Evolutionary conservation across 2,329 filamentous ascomycete genomes (phyloP).

Genomic region (Xylariaceae sp.): DNA sequence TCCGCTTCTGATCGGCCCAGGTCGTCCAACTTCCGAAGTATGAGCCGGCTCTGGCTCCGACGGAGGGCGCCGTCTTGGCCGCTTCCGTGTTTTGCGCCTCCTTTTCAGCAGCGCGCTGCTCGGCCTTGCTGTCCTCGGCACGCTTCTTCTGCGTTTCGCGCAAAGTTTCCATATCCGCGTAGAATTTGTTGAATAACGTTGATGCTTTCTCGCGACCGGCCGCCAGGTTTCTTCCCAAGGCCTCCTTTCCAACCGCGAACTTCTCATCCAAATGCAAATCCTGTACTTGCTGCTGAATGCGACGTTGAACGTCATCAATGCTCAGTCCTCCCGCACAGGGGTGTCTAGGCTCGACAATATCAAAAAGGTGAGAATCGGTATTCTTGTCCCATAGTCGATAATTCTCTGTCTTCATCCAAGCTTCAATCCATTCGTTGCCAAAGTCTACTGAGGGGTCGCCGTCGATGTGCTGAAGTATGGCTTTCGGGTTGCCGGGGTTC

Average conservation of each 20-base stretch:
- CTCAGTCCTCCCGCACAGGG: conserved; percentile 88
- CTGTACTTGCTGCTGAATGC: conserved; percentile 85
- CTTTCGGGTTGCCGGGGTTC: conserved; percentile 52
- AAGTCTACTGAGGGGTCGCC: conserved; percentile 85
- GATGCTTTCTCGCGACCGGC: conserved; percentile 85
- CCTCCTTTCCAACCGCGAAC: conserved; percentile 76
- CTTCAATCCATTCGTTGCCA: conserved; percentile 75
- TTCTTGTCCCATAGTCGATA: conserved; percentile 80
- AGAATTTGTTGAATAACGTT: conserved; percentile 79
- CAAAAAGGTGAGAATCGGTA: conserved; percentile 84
- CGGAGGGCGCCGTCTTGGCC: conserved; percentile 42
- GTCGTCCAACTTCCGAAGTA: conserved; percentile 65
- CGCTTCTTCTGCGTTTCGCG: conserved; percentile 66
- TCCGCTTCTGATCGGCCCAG: conserved; percentile 72
- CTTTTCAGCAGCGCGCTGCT: conserved; percentile 24
- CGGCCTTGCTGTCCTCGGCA: conserved; percentile 48
- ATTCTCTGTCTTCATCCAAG: conserved; percentile 84
- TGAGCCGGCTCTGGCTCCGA: conserved; percentile 53
- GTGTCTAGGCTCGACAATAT: conserved; percentile 87
- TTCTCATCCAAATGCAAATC: conserved; percentile 91
- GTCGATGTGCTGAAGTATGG: conserved; percentile 61
- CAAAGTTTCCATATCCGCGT: conserved; percentile 81
- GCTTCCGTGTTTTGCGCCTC: conserved; percentile 33
- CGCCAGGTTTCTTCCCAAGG: conserved; percentile 81
- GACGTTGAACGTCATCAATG: conserved; percentile 88